Percentiles rank a stretch among this genome's conserved stretches.
Evolutionary conservation across 495 filamentous ascomycete genomes (phyloP).

Genomic region (Xylaria nigripes): DNA sequence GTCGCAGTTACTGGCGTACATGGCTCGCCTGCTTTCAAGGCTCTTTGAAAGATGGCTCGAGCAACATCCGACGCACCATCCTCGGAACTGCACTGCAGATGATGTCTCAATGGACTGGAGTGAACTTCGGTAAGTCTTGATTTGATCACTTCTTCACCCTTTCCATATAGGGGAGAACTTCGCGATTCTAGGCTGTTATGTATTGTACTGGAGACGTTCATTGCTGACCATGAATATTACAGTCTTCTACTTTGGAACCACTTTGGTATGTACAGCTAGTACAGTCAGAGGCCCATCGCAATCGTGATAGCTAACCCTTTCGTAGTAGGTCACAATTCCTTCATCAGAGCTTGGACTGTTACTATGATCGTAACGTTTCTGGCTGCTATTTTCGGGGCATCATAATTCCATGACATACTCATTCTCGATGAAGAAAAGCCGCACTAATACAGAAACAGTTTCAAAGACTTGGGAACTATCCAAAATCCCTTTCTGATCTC

Average conservation of each 20-base stretch:
- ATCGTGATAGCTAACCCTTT: background rate
- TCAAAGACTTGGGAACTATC: constrained; percentile 63
- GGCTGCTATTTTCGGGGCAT: background rate
- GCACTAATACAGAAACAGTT: constrained; percentile 26
- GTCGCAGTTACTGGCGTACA: constrained; percentile 55
- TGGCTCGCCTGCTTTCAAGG: constrained; percentile 61
- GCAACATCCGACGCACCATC: constrained; percentile 64
- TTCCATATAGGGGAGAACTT: no score
- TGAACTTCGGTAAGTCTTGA: constrained; percentile 56
- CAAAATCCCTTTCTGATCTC: constrained; percentile 68
- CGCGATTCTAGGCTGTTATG: no score
- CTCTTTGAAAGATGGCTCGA: constrained; percentile 45
- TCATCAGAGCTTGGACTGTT: background rate
- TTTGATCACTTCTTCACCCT: background rate
- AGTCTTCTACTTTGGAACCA: constrained; percentile 82
- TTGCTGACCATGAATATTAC: background rate
- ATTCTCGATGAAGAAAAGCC: background rate
- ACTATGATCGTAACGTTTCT: background rate
- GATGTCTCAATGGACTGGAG: constrained; percentile 57
- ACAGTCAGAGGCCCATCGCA: background rate
- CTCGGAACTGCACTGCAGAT: constrained; percentile 67
- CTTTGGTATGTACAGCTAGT: constrained; percentile 37
- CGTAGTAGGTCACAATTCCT: constrained; percentile 1
- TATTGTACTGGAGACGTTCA: background rate
- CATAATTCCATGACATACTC: background rate